A percentile compares a stretch with the other conserved stretches of the same genome.
phyloP scores from a whole-genome alignment of 257 asterid species.

The Fraxinus cuspidata region DNA sequence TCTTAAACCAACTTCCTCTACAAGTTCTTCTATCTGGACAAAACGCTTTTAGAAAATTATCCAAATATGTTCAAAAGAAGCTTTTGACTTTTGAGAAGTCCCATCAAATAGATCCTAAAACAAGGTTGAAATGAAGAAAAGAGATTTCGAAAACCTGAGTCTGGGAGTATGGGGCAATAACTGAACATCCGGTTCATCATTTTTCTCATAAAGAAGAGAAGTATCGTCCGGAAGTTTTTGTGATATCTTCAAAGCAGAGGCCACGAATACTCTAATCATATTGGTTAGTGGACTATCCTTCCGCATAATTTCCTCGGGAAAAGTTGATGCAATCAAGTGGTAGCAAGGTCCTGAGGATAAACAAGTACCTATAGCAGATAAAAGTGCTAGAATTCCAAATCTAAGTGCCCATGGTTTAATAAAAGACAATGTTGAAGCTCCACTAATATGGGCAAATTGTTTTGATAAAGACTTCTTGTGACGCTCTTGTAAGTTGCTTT shows the following conservation, averaged over 20 bases:
- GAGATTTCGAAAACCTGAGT: slow-evolving; percentile 28
- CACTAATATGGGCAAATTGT: background rate
- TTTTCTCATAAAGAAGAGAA: slow-evolving; percentile 14
- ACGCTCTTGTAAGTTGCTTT: no score
- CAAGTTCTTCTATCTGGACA: background rate
- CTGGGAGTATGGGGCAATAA: slow-evolving; percentile 31
- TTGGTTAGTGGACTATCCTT: slow-evolving; percentile 22
- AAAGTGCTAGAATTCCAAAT: slow-evolving; percentile 2
- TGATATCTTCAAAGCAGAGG: slow-evolving; percentile 34
- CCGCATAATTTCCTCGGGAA: no score
- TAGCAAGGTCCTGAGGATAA: no score
- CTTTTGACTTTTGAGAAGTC: no score
- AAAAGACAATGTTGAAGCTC: background rate
- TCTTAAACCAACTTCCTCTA: no score
- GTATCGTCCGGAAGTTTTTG: slow-evolving; percentile 26
- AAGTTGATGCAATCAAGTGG: no score
- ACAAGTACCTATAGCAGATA: background rate
- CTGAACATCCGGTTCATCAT: background rate
- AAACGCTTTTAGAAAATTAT: background rate
- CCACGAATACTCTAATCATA: slow-evolving; percentile 30
- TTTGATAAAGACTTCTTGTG: no score
- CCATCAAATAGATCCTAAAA: no score
- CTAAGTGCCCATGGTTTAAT: background rate
- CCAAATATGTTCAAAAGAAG: no score
- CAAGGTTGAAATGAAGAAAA: no score